Evolutionary conservation across 1,284 basidiomycete species (phyloP).

Genomic region (Ganoderma sinense): DNA sequence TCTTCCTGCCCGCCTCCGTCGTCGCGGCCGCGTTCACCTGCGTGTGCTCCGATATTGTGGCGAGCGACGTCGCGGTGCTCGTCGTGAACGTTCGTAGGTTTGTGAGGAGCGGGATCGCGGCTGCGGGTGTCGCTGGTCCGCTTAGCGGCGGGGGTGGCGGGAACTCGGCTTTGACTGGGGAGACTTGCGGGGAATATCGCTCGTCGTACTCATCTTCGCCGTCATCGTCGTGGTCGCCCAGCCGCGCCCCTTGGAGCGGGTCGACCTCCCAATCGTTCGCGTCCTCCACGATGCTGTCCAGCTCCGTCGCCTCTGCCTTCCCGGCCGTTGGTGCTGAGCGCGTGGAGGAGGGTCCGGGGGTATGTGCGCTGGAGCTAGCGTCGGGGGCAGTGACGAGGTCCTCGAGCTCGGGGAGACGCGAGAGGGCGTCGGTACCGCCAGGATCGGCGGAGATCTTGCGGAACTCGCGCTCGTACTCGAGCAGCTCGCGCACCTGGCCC

Average conservation of each 20-base stretch:
- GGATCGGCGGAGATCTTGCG: constrained; percentile 78
- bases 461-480: constrained; percentile 82
- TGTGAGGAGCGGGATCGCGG: constrained; percentile 65
- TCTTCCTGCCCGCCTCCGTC: constrained; percentile 82
- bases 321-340: background rate
- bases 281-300: constrained; percentile 60
- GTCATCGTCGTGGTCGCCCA: constrained; percentile 52
- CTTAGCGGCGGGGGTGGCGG: constrained; percentile 51
- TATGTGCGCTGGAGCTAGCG: constrained; percentile 6
- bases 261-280: constrained; percentile 66
- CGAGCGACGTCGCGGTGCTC: constrained; percentile 75
- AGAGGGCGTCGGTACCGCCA: constrained; percentile 76
- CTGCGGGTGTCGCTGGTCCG: constrained; percentile 54
- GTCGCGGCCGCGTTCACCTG: constrained; percentile 85
- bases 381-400: constrained; percentile 53
- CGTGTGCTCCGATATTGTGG: constrained; percentile 83
- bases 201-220: constrained; percentile 42
- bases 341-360: constrained; percentile 14
- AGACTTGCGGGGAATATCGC: constrained; percentile 35
- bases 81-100: constrained; percentile 76
- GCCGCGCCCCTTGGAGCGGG: constrained; percentile 48
- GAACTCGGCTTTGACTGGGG: constrained; percentile 58
- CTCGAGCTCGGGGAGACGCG: constrained; percentile 69
- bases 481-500: constrained; percentile 75
- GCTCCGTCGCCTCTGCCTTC: constrained; percentile 30